Conservation (phyloP, 208 protist species). For the Porcisia hertigi region DNA sequence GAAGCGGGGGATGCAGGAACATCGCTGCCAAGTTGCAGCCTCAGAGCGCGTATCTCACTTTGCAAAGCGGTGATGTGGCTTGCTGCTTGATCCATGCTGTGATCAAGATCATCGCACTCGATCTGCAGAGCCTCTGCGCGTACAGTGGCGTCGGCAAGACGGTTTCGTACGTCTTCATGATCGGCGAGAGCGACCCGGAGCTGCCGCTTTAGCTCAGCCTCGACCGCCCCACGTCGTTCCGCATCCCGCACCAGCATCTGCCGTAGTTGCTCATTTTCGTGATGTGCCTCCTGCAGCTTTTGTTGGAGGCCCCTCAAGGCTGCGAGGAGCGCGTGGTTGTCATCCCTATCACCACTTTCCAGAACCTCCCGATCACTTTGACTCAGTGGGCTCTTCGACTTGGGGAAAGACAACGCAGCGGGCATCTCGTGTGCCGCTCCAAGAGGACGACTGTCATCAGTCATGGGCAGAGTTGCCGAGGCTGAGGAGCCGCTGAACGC, state of each 20-base stretch:
- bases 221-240: conserved; percentile 1
- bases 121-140: conserved; percentile 21
- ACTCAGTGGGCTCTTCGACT: no score
- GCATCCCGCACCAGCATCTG: conserved; percentile 4
- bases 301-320: not conserved
- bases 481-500: not conserved
- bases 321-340: conserved; percentile 4
- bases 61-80: not conserved
- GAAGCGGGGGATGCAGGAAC: not conserved
- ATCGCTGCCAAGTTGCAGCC: not conserved
- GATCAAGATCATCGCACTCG: conserved; percentile 14
- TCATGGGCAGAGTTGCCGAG: not conserved
- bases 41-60: not conserved
- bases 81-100: not conserved
- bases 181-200: conserved; percentile 11
- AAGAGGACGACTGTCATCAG: not conserved
- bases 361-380: not conserved
- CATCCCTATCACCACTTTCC: conserved; percentile 1
- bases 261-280: conserved; percentile 10
- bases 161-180: conserved; percentile 3
- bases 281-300: conserved; percentile 5
- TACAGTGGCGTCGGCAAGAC: conserved; percentile 8
- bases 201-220: conserved; percentile 21
- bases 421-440: not conserved
- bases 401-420: not conserved